These are phyloP conservation scores for Kurtzmaniella fragi DNA, from an alignment of 805 yeast species.

Conservation along the genomic window DNA sequence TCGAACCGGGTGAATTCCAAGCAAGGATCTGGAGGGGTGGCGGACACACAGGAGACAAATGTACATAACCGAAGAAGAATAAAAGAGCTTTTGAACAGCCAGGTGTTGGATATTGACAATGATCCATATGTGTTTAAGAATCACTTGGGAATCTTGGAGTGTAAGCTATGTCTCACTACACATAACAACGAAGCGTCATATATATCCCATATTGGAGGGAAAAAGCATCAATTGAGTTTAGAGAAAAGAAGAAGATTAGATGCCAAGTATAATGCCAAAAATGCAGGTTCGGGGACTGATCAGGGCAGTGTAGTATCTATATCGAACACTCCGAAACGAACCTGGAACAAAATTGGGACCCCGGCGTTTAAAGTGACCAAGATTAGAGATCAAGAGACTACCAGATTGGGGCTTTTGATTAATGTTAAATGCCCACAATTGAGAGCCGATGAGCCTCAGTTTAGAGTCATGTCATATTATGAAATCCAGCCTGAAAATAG, in stretches of 20 bases:
- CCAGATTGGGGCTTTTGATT: conserved; percentile 60
- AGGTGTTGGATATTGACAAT: conserved; percentile 46
- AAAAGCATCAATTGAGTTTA: conserved; percentile 72
- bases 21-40: conserved; percentile 88
- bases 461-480: conserved; percentile 70
- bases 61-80: conserved; percentile 65
- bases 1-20: conserved; percentile 87
- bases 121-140: conserved; percentile 86
- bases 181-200: conserved; percentile 80
- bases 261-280: conserved; percentile 21
- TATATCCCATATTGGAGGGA: conserved; percentile 78
- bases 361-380: conserved; percentile 70
- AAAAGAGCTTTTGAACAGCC: conserved; percentile 51
- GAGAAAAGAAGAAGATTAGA: conserved; percentile 48
- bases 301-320: conserved; percentile 20
- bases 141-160: conserved; percentile 80
- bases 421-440: conserved; percentile 53
- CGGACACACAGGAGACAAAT: conserved; percentile 65
- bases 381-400: conserved; percentile 56
- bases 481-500: conserved; percentile 50
- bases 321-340: conserved; percentile 39
- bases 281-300: conserved; percentile 5
- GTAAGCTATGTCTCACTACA: conserved; percentile 77
- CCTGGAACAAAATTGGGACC: conserved; percentile 58
- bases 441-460: conserved; percentile 51